Evolutionary conservation across 306 rosid species (phyloP).

Genomic region (Rubus parviflorus): DNA sequence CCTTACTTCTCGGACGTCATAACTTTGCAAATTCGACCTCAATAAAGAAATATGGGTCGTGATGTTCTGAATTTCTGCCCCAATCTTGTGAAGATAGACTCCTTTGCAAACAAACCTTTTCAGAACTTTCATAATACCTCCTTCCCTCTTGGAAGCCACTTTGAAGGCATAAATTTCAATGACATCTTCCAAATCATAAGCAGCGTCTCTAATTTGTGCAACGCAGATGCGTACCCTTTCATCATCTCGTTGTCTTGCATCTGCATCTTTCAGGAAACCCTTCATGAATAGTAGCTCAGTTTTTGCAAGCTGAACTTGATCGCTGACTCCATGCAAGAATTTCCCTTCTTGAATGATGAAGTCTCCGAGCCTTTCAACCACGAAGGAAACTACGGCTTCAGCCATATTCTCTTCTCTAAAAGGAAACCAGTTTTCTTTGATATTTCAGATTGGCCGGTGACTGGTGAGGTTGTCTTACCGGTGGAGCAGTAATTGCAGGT

Average conservation of each 20-base stretch:
- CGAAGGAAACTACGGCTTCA: background rate
- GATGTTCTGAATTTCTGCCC: constrained; percentile 23
- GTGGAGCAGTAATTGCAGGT: too few species aligned
- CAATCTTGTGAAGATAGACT: background rate
- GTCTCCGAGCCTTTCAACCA: background rate
- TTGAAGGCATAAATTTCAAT: constrained; percentile 32
- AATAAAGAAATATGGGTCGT: constrained; percentile 20
- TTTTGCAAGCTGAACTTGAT: constrained; percentile 13
- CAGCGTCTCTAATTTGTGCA: background rate
- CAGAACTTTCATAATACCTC: constrained; percentile 1
- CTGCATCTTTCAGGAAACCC: constrained; percentile 10
- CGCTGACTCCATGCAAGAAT: constrained; percentile 5
- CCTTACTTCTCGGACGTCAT: background rate
- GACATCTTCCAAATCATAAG: constrained; percentile 31
- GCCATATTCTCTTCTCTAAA: background rate
- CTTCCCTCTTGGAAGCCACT: background rate
- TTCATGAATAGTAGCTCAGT: background rate
- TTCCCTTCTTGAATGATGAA: background rate
- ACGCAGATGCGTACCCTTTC: background rate
- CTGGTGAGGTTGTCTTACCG: too few species aligned
- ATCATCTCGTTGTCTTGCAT: background rate
- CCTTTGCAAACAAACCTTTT: constrained; percentile 28
- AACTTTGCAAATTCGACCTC: constrained; percentile 7
- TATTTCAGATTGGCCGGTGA: too few species aligned
- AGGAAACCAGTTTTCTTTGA: background rate